Evolutionary conservation across 768 basidiomycete species (phyloP).

Genomic region (Lanmaoa rubissima): DNA sequence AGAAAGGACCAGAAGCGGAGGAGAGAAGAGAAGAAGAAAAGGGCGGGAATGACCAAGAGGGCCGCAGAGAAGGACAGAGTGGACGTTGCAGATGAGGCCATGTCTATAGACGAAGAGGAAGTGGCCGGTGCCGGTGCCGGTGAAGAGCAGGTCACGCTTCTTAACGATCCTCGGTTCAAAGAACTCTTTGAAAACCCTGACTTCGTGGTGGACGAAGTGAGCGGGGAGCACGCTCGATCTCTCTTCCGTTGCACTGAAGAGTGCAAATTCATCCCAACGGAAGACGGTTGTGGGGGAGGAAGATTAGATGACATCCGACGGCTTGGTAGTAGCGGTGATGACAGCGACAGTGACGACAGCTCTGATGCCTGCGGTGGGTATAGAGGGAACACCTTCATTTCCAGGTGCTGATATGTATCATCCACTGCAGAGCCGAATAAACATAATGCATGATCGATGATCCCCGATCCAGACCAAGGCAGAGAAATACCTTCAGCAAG

Average conservation of each 20-base stretch:
- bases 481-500: slow-evolving; percentile 48
- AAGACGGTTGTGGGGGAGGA: slow-evolving; percentile 89
- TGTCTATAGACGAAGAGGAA: slow-evolving; percentile 31
- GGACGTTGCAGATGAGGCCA: slow-evolving; percentile 32
- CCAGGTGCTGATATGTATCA: slow-evolving; percentile 6
- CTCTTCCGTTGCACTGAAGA: slow-evolving; percentile 63
- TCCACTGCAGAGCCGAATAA: slow-evolving; percentile 44
- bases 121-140: no score
- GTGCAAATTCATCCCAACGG: slow-evolving; percentile 34
- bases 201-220: slow-evolving; percentile 87
- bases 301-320: slow-evolving; percentile 62
- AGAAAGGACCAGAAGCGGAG: slow-evolving; percentile 68
- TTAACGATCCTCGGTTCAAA: slow-evolving; percentile 86
- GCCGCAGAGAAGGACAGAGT: slow-evolving; percentile 35
- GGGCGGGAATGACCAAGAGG: slow-evolving; percentile 41
- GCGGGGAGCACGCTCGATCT: slow-evolving; percentile 92
- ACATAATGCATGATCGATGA: slow-evolving; percentile 73
- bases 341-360: slow-evolving; percentile 45
- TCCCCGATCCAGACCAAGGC: slow-evolving; percentile 47
- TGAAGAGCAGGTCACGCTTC: slow-evolving; percentile 44
- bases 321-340: slow-evolving; percentile 40
- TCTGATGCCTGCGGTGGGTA: slow-evolving; percentile 56
- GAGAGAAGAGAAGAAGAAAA: slow-evolving; percentile 56
- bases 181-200: slow-evolving; percentile 89
- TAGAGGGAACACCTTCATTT: slow-evolving; percentile 9